A percentile compares a stretch with the other conserved stretches of the same genome.
These are phyloP conservation scores for Hypoxylon sp. DNA, from an alignment of 2,329 filamentous ascomycete species.

Conservation along the genomic window DNA sequence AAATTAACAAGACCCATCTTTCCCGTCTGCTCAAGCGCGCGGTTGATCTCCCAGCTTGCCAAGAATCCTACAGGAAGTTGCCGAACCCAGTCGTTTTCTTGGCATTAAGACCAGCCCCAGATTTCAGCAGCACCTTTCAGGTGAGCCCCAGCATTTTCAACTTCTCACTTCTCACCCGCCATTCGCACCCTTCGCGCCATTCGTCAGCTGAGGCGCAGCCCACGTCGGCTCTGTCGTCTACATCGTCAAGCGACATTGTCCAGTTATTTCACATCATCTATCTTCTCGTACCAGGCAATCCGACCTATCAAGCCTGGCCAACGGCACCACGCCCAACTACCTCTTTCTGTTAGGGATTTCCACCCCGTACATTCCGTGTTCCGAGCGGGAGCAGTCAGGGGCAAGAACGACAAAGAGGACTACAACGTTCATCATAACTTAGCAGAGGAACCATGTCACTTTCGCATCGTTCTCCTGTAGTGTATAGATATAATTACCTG, in stretches of 20 bases:
- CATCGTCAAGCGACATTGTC: slow-evolving; percentile 27
- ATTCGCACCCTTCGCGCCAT: slow-evolving; percentile 10
- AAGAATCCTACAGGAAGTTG: slow-evolving; percentile 29
- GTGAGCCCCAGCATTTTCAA: slow-evolving; percentile 40
- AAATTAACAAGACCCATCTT: slow-evolving; percentile 32
- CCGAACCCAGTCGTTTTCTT: slow-evolving; percentile 35
- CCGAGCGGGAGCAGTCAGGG: slow-evolving; percentile 27
- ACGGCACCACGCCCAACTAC: slow-evolving; percentile 7
- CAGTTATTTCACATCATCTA: slow-evolving; percentile 17
- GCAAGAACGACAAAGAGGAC: not conserved
- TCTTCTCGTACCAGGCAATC: slow-evolving; percentile 24
- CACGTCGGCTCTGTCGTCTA: slow-evolving; percentile 22
- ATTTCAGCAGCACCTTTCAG: slow-evolving; percentile 34
- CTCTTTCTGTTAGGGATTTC: not conserved
- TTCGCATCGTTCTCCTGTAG: not conserved
- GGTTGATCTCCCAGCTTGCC: slow-evolving; percentile 31
- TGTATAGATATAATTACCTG: not conserved
- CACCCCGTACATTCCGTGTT: slow-evolving; percentile 22
- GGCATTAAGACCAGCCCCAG: slow-evolving; percentile 36
- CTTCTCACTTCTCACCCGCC: slow-evolving; percentile 17
- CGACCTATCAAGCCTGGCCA: slow-evolving; percentile 15
- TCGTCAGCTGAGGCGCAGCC: slow-evolving; percentile 44
- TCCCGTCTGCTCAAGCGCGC: slow-evolving; percentile 38
- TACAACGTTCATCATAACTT: slow-evolving; percentile 16
- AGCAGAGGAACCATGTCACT: slow-evolving; percentile 5